Evolutionary conservation across 345 rosid genomes (phyloP).

Genomic region (Streptanthus diversifolius): DNA sequence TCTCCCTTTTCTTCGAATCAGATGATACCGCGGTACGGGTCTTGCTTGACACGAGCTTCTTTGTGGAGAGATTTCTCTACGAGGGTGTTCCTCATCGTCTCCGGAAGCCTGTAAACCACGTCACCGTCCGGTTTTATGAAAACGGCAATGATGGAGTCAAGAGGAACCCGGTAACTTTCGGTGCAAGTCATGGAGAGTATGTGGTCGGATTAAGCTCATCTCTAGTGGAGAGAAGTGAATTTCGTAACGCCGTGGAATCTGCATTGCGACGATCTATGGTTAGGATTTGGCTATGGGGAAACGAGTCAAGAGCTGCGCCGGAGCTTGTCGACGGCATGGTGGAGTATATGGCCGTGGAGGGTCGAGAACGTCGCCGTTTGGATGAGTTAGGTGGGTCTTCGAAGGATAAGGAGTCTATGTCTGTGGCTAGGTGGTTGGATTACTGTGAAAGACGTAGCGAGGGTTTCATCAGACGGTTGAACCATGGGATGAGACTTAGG

Average conservation of each 20-base stretch:
- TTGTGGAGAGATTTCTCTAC: conserved; percentile 46
- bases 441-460: conserved; percentile 33
- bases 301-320: conserved; percentile 40
- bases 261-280: conserved; percentile 48
- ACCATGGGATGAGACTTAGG: conserved; percentile 36
- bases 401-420: conserved; percentile 29
- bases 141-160: neutral
- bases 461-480: conserved; percentile 55
- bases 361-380: neutral
- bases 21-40: conserved; percentile 53
- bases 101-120: conserved; percentile 28
- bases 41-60: conserved; percentile 39
- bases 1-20: conserved; percentile 46
- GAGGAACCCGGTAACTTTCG: conserved; percentile 10
- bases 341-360: conserved; percentile 40
- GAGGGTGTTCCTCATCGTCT: conserved; percentile 33
- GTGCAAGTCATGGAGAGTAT: conserved; percentile 33
- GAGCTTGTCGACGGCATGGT: conserved; percentile 48
- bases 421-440: conserved; percentile 35
- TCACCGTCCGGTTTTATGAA: conserved; percentile 37
- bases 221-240: conserved; percentile 5
- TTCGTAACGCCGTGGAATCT: conserved; percentile 16
- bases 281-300: conserved; percentile 50
- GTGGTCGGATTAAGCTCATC: conserved; percentile 42
- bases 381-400: neutral